Evolutionary conservation across 2,329 filamentous ascomycete genomes (phyloP).

Genomic region (Pseudodiploospora longispora): DNA sequence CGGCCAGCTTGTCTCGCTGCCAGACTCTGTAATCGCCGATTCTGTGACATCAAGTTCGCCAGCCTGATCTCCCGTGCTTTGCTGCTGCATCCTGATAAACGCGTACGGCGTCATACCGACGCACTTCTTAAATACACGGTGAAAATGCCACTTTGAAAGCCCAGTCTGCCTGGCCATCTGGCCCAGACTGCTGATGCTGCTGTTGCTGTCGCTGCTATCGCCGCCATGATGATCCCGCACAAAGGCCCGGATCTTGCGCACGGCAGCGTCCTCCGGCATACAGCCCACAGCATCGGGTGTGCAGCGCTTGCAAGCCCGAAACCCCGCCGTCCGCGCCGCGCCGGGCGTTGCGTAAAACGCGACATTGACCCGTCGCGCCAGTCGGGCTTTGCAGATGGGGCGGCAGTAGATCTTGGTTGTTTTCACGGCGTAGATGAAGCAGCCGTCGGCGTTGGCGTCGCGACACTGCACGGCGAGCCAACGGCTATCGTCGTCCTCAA

Average conservation of each 20-base stretch:
- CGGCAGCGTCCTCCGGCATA: conserved; percentile 36
- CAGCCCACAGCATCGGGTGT: conserved; percentile 31
- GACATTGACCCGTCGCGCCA: conserved; percentile 54
- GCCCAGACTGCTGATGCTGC: conserved; percentile 26
- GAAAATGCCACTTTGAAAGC: conserved; percentile 50
- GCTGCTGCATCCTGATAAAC: conserved; percentile 14
- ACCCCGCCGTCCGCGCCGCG: conserved; percentile 40
- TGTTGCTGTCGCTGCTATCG: conserved; percentile 8
- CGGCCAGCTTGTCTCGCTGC: no score
- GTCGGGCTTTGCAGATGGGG: conserved; percentile 51
- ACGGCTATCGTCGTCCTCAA: conserved; percentile 22
- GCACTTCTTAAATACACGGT: conserved; percentile 49
- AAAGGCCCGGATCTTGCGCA: conserved; percentile 31
- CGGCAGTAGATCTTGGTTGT: conserved; percentile 50
- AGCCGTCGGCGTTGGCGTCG: conserved; percentile 27
- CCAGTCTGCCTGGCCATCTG: conserved; percentile 42
- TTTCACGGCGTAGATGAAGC: conserved; percentile 35
- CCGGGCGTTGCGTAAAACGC: conserved; percentile 39
- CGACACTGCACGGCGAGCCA: conserved; percentile 29
- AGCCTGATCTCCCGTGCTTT: neutral
- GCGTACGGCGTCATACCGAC: conserved; percentile 39
- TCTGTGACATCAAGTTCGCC: neutral
- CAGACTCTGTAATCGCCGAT: no score
- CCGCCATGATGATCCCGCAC: conserved; percentile 20
- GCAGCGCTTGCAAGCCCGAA: conserved; percentile 51